phyloP scores from a whole-genome alignment of 2,329 filamentous ascomycete species.

The Ophiostoma tasmaniense region DNA sequence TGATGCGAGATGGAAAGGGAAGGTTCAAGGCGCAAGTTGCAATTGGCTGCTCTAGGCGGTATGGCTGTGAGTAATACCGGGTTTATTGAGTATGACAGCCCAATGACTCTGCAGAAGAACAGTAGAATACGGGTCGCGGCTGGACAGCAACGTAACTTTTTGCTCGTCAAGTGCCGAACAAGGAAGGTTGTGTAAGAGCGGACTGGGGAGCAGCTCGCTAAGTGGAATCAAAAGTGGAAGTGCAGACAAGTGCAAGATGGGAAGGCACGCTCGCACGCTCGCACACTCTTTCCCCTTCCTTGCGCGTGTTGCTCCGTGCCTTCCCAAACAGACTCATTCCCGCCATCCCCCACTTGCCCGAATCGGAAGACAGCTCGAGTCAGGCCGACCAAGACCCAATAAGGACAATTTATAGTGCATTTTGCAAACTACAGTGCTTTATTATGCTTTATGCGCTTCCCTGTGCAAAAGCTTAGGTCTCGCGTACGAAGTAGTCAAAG shows the following conservation, averaged over 20 bases:
- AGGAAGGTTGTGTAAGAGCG: constrained; percentile 16
- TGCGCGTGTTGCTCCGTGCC: neutral
- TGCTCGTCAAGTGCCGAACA: constrained; percentile 13
- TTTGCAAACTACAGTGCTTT: neutral
- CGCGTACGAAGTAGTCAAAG: neutral
- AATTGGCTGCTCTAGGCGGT: neutral
- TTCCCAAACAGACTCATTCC: constrained; percentile 8
- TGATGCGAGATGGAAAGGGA: constrained; percentile 7
- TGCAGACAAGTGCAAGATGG: neutral
- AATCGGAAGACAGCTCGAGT: constrained; percentile 13
- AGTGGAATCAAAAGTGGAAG: neutral
- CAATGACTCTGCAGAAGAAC: neutral
- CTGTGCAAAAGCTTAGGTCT: neutral
- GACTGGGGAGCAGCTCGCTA: neutral
- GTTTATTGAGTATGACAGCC: neutral
- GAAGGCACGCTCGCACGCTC: too few species aligned
- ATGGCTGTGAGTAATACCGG: neutral
- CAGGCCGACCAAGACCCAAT: neutral
- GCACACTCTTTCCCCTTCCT: neutral
- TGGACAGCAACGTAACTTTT: neutral
- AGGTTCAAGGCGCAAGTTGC: constrained; percentile 6
- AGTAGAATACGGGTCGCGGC: constrained; percentile 4
- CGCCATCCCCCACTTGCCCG: constrained; percentile 14
- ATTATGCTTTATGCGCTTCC: neutral
- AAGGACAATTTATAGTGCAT: neutral